Conservation (phyloP, 179 eudicot genomes). For the Drosera spatulata region DNA sequence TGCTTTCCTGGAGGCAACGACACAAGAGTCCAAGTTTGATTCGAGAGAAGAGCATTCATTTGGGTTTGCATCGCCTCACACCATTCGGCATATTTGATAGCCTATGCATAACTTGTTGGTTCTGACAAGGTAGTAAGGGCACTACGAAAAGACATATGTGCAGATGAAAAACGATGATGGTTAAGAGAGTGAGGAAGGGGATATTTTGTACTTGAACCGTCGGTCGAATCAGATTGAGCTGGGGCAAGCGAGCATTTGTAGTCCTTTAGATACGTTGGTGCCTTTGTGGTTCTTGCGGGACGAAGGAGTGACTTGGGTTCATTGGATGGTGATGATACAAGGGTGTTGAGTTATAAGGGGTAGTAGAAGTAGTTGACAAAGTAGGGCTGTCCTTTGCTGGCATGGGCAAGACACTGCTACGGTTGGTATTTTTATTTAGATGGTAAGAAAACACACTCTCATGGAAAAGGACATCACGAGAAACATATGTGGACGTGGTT, state of each 20-base stretch:
- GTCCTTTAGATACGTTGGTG: background rate
- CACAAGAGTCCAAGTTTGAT: slow-evolving; percentile 4
- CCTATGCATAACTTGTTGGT: background rate
- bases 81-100: background rate
- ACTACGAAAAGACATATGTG: background rate
- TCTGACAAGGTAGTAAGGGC: background rate
- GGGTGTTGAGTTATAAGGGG: no score
- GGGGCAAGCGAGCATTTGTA: no score
- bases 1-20: background rate
- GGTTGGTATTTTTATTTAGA: background rate
- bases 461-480: background rate
- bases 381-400: no score
- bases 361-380: no score
- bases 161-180: background rate
- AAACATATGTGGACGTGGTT: background rate
- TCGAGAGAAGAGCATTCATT: slow-evolving; percentile 1
- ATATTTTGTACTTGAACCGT: background rate
- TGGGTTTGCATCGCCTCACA: slow-evolving; percentile 4
- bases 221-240: background rate
- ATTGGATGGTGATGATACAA: no score
- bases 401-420: no score
- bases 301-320: no score
- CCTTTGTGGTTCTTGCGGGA: no score
- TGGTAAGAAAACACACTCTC: slow-evolving; percentile 2
- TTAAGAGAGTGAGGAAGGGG: background rate